Conservation (phyloP, 2,329 filamentous ascomycete species). For the Talaromyces sp. region DNA sequence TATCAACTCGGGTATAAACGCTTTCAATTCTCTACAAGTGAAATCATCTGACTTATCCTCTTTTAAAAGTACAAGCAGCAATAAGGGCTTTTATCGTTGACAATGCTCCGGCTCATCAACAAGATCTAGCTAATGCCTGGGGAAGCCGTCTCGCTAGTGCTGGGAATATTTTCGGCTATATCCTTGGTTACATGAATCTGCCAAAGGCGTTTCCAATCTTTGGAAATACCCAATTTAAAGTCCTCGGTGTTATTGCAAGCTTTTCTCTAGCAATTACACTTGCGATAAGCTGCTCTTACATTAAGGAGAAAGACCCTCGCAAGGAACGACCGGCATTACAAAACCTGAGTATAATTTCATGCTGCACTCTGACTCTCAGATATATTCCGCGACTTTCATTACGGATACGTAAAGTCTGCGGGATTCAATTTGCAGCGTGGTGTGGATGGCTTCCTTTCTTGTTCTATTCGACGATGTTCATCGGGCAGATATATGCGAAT, state of each 20-base stretch:
- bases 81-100: slow-evolving; percentile 92
- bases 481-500: slow-evolving; percentile 87
- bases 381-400: slow-evolving; percentile 59
- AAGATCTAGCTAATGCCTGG: slow-evolving; percentile 92
- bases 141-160: slow-evolving; percentile 79
- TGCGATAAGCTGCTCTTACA: slow-evolving; percentile 61
- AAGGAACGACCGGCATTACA: slow-evolving; percentile 62
- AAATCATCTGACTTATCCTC: slow-evolving; percentile 3
- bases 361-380: slow-evolving; percentile 72
- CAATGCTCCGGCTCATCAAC: slow-evolving; percentile 85
- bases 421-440: slow-evolving; percentile 82
- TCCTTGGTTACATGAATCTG: slow-evolving; percentile 79
- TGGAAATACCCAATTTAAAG: slow-evolving; percentile 86
- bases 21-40: background rate
- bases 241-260: slow-evolving; percentile 80
- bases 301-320: slow-evolving; percentile 76
- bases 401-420: slow-evolving; percentile 76
- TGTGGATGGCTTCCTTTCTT: slow-evolving; percentile 93
- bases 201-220: slow-evolving; percentile 72
- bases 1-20: slow-evolving; percentile 71
- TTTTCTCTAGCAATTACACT: slow-evolving; percentile 69
- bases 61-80: slow-evolving; percentile 69
- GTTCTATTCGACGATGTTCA: slow-evolving; percentile 91
- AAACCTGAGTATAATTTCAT: slow-evolving; percentile 52
- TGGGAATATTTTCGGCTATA: slow-evolving; percentile 85